Percentiles rank a stretch among this genome's conserved stretches.
phyloP scores from a whole-genome alignment of 2,329 filamentous ascomycete genomes.

The Monascus ruber region DNA sequence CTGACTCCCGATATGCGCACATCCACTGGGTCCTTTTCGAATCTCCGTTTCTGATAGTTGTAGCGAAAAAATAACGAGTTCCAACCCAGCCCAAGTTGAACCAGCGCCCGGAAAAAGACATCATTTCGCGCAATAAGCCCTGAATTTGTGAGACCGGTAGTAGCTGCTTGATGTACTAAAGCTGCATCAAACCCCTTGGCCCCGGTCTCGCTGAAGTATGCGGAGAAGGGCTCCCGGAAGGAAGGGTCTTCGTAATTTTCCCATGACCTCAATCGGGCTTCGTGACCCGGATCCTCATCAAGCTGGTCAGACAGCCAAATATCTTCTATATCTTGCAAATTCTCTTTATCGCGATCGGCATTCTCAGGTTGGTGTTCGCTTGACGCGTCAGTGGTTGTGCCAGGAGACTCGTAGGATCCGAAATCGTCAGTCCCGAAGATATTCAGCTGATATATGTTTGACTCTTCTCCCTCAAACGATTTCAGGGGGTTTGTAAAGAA shows the following conservation, averaged over 20 bases:
- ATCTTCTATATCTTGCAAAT: conserved; percentile 13
- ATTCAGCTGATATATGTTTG: conserved; percentile 22
- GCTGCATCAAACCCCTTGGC: conserved; percentile 29
- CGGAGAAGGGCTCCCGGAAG: conserved; percentile 22
- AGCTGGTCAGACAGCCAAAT: conserved; percentile 25
- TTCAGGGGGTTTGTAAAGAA: conserved; percentile 13
- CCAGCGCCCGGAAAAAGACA: conserved; percentile 28
- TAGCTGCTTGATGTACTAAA: conserved; percentile 16
- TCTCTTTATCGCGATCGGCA: conserved; percentile 8
- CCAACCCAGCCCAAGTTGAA: conserved; percentile 34
- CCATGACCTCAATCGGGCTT: conserved; percentile 26
- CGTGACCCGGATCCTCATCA: conserved; percentile 4
- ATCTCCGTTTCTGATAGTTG: conserved; percentile 21
- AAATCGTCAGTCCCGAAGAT: conserved; percentile 17
- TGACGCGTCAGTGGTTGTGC: conserved; percentile 10
- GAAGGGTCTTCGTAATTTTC: conserved; percentile 26
- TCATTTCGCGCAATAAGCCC: conserved; percentile 24
- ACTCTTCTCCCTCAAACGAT: conserved; percentile 12
- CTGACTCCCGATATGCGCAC: conserved; percentile 42
- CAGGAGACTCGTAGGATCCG: conserved; percentile 9
- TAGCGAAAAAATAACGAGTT: conserved; percentile 33
- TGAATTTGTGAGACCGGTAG: conserved; percentile 10
- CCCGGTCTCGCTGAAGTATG: conserved; percentile 34
- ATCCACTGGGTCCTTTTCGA: conserved; percentile 31
- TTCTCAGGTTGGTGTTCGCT: conserved; percentile 11